A percentile compares a stretch with the other conserved stretches of the same genome.
Conservation (phyloP, 1,139 yeast species). For the Magnusiomyces fungicola region DNA sequence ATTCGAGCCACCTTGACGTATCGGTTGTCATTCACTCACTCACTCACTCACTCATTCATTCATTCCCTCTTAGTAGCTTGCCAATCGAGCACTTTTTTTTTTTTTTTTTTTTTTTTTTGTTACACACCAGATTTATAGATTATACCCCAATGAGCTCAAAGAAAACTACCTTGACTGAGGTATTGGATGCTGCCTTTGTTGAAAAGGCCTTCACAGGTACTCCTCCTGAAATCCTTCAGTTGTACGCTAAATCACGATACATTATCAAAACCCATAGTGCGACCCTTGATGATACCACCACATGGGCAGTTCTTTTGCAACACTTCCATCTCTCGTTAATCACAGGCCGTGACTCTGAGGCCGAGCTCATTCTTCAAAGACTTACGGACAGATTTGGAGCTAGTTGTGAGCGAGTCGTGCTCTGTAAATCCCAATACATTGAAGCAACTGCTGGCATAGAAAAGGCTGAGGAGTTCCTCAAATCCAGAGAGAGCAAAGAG, state of each 20-base stretch:
- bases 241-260: conserved; percentile 29
- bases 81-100: no score
- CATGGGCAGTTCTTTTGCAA: conserved; percentile 57
- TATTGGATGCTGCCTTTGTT: conserved; percentile 1
- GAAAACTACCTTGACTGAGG: background rate
- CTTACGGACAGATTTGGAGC: conserved; percentile 57
- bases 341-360: conserved; percentile 62
- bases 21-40: no score
- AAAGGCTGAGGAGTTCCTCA: conserved; percentile 36
- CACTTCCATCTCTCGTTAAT: conserved; percentile 61
- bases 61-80: no score
- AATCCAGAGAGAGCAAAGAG: conserved; percentile 31
- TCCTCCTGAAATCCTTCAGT: conserved; percentile 22
- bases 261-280: conserved; percentile 31
- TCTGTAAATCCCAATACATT: conserved; percentile 50
- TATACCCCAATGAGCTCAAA: background rate
- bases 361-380: conserved; percentile 55
- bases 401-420: conserved; percentile 47
- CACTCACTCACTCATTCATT: no score
- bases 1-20: no score
- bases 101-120: no score
- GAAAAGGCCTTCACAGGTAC: conserved; percentile 14
- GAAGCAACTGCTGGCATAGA: conserved; percentile 50
- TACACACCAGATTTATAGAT: no score
- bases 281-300: conserved; percentile 41